Evolutionary conservation across 177 flowering plant species (phyloP), one percentile per base, ranked within the genome.

Genomic region (Vitis hybrid): DNA sequence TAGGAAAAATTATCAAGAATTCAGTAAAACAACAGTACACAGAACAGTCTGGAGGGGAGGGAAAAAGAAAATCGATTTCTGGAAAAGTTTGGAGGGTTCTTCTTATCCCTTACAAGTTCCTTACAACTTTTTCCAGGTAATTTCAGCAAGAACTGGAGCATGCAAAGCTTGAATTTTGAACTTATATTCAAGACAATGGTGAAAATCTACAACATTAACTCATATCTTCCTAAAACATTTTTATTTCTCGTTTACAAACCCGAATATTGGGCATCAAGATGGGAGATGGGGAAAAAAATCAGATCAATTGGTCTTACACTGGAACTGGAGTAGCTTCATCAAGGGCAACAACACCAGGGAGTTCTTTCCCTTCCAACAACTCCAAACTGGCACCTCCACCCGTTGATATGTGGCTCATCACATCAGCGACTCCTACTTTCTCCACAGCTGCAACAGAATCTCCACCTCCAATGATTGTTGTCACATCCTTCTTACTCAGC

Each of bases 331-430:
- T 19, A 64, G 86, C 90, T 71, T 88, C 91, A 52, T 88, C 82
- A 18, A 88, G 88, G 52, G 91, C 91, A 60, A 86, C 76, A 49
- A 88, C 91, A 59, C 91, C 91, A 28, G 91, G 91, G 49, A 88
- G 88, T 59, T 73, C 69, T 74, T 88, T 88, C 33, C 91, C 91
- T 75, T 88, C 91, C 74, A 88, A 77, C 77, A 88, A 76, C 74
- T 88, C 91, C 79, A 88, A 81, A 75, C 91, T 88, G 52, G 91
- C 91, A 77, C 91, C 91, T 59, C 91, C 91, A 62, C 91, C 91
- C 1, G 91, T 87, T 49, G 91, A 87, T 33, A 87, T 86, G 81
- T 88, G 91, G 85, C 89, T 88, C 91, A 88, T 88, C 73, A 74
- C 76, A 8, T 77, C 85, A 4, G 89, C 91, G 52, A 88, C 83